Evolutionary conservation across 2,329 filamentous ascomycete genomes (phyloP).

Genomic region (Diaporthe humulicola): DNA sequence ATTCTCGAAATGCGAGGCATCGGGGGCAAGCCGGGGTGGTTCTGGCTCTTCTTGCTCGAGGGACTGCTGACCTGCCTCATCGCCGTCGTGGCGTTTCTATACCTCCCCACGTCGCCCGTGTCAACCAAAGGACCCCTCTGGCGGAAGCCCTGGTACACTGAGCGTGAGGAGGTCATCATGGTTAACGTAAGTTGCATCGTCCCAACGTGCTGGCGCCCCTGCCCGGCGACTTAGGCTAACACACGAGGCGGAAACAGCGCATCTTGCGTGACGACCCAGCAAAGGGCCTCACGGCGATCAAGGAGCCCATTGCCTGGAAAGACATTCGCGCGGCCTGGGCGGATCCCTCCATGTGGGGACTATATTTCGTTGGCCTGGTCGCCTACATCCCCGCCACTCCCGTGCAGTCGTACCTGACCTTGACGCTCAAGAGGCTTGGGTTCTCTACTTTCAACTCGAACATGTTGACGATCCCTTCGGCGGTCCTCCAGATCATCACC

Average conservation of each 20-base stretch:
- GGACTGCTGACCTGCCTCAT: slow-evolving; percentile 64
- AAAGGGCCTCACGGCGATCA: slow-evolving; percentile 62
- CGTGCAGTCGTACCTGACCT: slow-evolving; percentile 64
- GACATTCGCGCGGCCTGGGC: slow-evolving; percentile 60
- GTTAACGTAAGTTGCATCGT: slow-evolving; percentile 60
- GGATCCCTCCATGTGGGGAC: slow-evolving; percentile 62
- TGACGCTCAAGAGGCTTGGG: slow-evolving; percentile 68
- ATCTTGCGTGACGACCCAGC: slow-evolving; percentile 67
- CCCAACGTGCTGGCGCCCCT: not conserved
- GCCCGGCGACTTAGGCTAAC: slow-evolving; percentile 17
- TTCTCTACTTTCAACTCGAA: slow-evolving; percentile 73
- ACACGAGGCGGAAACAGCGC: slow-evolving; percentile 47
- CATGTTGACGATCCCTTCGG: slow-evolving; percentile 72
- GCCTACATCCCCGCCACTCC: slow-evolving; percentile 64
- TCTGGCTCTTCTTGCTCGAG: slow-evolving; percentile 64
- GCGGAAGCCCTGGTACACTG: slow-evolving; percentile 75
- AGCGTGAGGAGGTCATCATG: slow-evolving; percentile 78
- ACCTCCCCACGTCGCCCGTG: slow-evolving; percentile 74
- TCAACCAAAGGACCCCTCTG: slow-evolving; percentile 73
- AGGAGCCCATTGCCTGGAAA: slow-evolving; percentile 56
- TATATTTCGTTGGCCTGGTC: slow-evolving; percentile 63
- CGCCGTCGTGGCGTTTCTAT: slow-evolving; percentile 64
- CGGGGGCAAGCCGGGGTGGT: slow-evolving; percentile 64
- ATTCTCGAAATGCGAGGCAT: slow-evolving; percentile 65
- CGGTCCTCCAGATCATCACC: slow-evolving; percentile 68